Evolutionary conservation across 441 rosid species (phyloP), one percentile per base, ranked within the genome.

Genomic region (Aleurites moluccanus): DNA sequence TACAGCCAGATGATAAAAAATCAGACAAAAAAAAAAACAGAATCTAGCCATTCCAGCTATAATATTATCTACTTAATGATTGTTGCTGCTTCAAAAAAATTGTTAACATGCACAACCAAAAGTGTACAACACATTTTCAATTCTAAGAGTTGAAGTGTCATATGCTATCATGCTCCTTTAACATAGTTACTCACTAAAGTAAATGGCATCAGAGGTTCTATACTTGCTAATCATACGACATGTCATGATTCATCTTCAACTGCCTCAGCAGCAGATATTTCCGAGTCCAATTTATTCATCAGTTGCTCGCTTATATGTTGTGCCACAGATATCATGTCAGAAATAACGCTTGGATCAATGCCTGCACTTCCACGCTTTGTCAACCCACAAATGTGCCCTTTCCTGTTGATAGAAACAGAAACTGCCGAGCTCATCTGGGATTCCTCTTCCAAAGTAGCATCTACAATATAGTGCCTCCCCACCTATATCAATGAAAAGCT

Each of bases 401-500:
- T 80, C 76, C 90, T 81, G 63, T 87, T 91, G 66, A 91, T 76
- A 4, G 98, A 92, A 73, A 92, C 69, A 7, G 95, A 92, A 49
- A 92, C 85, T 57, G 92, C 98, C 20, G 99, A 90, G 88, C 87
- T 91, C 94, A 95, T 92, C 76, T 92, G 95, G 9, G 98, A 91
- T 85, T 95, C 95, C 76, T 95, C 97, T 78, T 95, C 99, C 14
- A 82, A 78, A 72, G 99, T 91, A 44, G 98, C 96, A 83, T 92
- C 99, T 25, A 89, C 93, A 55, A 92, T 88, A 71, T 83, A 90
- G 79, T 91, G 89, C 70, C 72, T 79, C 56, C 97, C 96, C 45
- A 92, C 96, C 99, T 90, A 72, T 21, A 63, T 49, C 53, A 59
- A 21, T 61, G 61, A 60, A 11, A 27, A n/a, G 23, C 42, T 10